Evolutionary conservation across 2,329 filamentous ascomycete species (phyloP), one percentile per base, ranked within the genome.

Genomic region (Neofusicoccum sp.): DNA sequence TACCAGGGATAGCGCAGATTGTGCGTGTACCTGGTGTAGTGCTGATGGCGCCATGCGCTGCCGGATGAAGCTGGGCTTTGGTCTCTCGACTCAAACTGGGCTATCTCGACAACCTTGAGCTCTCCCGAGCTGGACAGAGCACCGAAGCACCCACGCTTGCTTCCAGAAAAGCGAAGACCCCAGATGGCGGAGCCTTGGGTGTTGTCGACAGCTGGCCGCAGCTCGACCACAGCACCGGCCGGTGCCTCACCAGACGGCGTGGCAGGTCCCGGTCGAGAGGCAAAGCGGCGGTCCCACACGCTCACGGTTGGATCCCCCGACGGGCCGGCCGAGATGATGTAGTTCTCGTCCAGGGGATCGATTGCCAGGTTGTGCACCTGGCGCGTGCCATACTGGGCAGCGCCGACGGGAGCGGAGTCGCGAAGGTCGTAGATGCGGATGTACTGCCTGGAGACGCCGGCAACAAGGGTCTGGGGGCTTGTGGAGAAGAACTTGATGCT

Each of bases 401-500:
- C 79, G 37, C 83, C 70, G 56, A 70, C 82, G 71, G 63, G 83
- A 14, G 68, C 71, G 22, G 75, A 73, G 49, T 78, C 77, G 82
- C 92, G 81, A 56, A 96, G 80, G 76, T 95, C 92, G 69, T 93
- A 92, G 33, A 94, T 85, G 14, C 90, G 83, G 49, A 95, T 83
- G 41, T 88, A 90, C 67, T 91, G 86, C 47, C 89, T 86, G 67
- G 91, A 91, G 56, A 93, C 89, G 1, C 90, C 91, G 33, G 89
- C 88, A 33, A 93, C 86, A 9, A 95, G 79, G 28, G 89, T 90
- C 66, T 92, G 86, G 7, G 91, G 90, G 66, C 88, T 89, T 67
- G 90, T 86, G 64, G 90, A 85, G 64, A 94, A 93, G 79, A 94
- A 96, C 70, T 90, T 88, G 69, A 93, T 87, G 71, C 90, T 93